Conservation (phyloP, 441 rosid species). For the Eutrema salsugineum region DNA sequence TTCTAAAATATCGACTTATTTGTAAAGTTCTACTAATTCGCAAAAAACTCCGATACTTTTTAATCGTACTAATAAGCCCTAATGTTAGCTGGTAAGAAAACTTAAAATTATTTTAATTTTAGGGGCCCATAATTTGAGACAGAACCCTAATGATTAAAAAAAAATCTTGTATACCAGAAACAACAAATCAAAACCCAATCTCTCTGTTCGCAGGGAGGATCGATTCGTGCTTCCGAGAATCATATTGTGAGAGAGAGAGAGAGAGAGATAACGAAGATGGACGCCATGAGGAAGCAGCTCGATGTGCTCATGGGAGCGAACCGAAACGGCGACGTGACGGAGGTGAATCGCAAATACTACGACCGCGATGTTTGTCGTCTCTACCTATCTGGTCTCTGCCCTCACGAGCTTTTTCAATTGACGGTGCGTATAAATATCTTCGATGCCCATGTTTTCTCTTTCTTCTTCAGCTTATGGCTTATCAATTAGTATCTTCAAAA, state of each 20-base stretch:
- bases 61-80: not conserved
- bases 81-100: not conserved
- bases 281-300: conserved; percentile 97
- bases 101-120: not conserved
- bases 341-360: conserved; percentile 94
- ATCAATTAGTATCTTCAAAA: not conserved
- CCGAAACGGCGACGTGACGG: conserved; percentile 94
- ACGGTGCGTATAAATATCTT: conserved; percentile 43
- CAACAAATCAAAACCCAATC: conserved; percentile 7
- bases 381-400: conserved; percentile 93
- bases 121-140: conserved; percentile 1
- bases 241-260: not conserved
- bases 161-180: not conserved
- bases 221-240: not conserved
- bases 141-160: conserved; percentile 20
- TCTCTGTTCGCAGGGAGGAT: conserved; percentile 12
- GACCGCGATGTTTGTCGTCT: conserved; percentile 99
- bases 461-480: not conserved
- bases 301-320: conserved; percentile 99
- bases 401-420: conserved; percentile 97
- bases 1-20: too few species aligned
- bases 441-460: not conserved
- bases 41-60: not conserved
- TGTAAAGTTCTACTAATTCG: not conserved
- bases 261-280: conserved; percentile 44